Percentiles rank a stretch among this genome's conserved stretches.
These are phyloP conservation scores for Trametopsis cervina DNA, from an alignment of 768 basidiomycete species.

Conservation along the genomic window DNA sequence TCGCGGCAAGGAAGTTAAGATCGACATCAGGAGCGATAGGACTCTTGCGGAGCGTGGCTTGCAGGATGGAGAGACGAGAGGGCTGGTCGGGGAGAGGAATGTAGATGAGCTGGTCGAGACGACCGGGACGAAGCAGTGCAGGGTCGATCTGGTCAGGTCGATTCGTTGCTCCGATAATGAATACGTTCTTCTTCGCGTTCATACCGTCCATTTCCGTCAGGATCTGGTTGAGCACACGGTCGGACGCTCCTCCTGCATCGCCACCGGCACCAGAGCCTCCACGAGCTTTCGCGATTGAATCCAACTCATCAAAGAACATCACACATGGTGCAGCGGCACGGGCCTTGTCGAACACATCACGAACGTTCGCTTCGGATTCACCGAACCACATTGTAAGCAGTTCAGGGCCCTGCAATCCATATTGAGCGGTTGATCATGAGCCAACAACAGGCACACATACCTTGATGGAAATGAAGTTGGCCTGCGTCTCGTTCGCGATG, in stretches of 20 bases:
- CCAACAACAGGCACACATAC: conserved; percentile 25
- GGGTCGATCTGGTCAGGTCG: conserved; percentile 94
- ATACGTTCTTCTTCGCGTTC: conserved; percentile 99
- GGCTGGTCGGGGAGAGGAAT: conserved; percentile 96
- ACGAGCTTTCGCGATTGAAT: conserved; percentile 97
- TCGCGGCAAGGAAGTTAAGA: conserved; percentile 80
- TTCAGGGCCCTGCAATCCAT: conserved; percentile 80
- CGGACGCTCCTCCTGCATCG: conserved; percentile 94
- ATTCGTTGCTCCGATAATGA: conserved; percentile 96
- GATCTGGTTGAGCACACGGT: conserved; percentile 96
- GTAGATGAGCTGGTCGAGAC: conserved; percentile 98
- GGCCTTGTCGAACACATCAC: conserved; percentile 99
- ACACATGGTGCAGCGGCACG: conserved; percentile 98
- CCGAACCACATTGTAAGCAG: conserved; percentile 99
- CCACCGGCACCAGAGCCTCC: conserved; percentile 59
- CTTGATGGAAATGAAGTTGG: conserved; percentile 99
- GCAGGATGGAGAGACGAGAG: conserved; percentile 87
- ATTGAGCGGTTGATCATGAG: conserved; percentile 4
- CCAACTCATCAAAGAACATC: conserved; percentile 99
- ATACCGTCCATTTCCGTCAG: conserved; percentile 99
- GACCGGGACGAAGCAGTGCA: conserved; percentile 91
- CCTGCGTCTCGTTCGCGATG: conserved; percentile 98
- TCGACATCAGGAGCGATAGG: conserved; percentile 82
- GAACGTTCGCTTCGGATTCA: conserved; percentile 99
- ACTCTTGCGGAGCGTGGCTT: conserved; percentile 86